These are phyloP conservation scores for Pyrenophora seminiperda DNA, from an alignment of 2,329 filamentous ascomycete species.

Conservation along the genomic window DNA sequence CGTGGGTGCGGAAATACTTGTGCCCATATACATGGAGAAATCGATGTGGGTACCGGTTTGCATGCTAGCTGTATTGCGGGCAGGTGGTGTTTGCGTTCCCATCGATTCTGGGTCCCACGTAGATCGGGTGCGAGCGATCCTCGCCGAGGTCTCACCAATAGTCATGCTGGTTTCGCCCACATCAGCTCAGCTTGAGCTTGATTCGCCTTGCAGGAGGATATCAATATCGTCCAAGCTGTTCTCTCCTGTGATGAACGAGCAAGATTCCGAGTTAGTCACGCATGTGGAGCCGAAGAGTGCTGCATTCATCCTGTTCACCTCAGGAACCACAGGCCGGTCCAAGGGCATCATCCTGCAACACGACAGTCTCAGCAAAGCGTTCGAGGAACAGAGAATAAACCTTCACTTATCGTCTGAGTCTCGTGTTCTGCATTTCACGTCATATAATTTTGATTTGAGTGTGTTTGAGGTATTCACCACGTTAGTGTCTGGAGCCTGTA, in stretches of 20 bases:
- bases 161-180: too few relatives aligned
- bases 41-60: neutral
- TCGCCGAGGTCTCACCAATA: too few relatives aligned
- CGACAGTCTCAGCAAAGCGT: conserved; percentile 47
- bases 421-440: conserved; percentile 14
- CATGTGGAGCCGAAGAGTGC: neutral
- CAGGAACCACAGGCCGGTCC: conserved; percentile 49
- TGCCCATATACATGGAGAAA: neutral
- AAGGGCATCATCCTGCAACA: conserved; percentile 67
- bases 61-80: too few relatives aligned
- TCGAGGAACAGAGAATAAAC: neutral
- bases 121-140: too few relatives aligned
- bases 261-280: too few relatives aligned
- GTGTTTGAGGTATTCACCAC: conserved; percentile 61
- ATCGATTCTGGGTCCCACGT: too few relatives aligned
- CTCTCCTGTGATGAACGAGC: too few relatives aligned
- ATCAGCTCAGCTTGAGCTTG: too few relatives aligned
- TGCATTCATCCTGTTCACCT: conserved; percentile 62
- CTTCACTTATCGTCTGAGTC: neutral
- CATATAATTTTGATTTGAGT: conserved; percentile 53
- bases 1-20: too few relatives aligned
- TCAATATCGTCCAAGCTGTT: too few relatives aligned
- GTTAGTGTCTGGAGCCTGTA: conserved; percentile 60
- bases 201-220: too few relatives aligned
- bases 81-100: too few relatives aligned